These are phyloP conservation scores for Hymenoscyphus infarciens DNA, from an alignment of 2,329 filamentous ascomycete genomes.

Conservation along the genomic window DNA sequence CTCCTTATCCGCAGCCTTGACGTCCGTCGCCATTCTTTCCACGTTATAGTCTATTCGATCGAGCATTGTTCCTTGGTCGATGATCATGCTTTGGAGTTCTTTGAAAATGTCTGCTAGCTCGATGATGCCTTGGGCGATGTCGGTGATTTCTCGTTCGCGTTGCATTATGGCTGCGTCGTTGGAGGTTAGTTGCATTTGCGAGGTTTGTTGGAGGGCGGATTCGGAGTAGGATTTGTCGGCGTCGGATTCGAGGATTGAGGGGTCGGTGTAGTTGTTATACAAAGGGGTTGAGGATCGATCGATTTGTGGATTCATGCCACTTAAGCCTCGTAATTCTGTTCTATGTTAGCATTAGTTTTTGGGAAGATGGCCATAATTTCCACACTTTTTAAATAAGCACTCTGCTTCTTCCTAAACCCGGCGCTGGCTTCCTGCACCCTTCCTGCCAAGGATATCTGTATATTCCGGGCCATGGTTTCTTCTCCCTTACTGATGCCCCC, in stretches of 20 bases:
- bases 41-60: conserved; percentile 98
- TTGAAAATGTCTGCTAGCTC: conserved; percentile 95
- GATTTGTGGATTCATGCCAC: conserved; percentile 53
- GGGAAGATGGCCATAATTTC: conserved; percentile 40
- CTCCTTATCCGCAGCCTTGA: conserved; percentile 91
- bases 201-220: conserved; percentile 76
- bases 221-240: conserved; percentile 91
- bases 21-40: conserved; percentile 88
- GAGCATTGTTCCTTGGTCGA: conserved; percentile 85
- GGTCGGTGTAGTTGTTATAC: conserved; percentile 65
- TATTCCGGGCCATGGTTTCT: conserved; percentile 93
- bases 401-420: conserved; percentile 94
- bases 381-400: conserved; percentile 88
- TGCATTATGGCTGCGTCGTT: conserved; percentile 86
- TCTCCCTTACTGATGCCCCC: conserved; percentile 76
- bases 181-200: conserved; percentile 60
- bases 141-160: conserved; percentile 93
- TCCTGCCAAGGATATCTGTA: conserved; percentile 85
- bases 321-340: conserved; percentile 70
- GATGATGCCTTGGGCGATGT: conserved; percentile 97
- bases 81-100: conserved; percentile 92
- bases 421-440: conserved; percentile 90
- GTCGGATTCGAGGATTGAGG: conserved; percentile 88
- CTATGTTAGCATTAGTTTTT: conserved; percentile 18
- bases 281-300: conserved; percentile 53